Base-by-base conservation (phyloP, 768 basidiomycete species). In the Russula lepida region DNA sequence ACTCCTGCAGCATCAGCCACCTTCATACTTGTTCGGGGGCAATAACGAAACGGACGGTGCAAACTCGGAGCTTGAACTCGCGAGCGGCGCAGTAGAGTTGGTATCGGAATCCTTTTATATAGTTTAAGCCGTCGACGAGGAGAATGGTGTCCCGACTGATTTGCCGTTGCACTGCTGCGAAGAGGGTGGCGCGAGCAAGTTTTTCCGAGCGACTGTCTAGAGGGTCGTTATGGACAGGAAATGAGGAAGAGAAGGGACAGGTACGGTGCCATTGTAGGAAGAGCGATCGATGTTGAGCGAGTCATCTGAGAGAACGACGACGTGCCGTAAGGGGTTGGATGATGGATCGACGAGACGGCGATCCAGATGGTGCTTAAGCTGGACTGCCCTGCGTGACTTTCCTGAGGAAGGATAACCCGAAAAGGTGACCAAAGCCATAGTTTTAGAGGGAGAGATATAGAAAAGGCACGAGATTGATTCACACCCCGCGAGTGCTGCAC, bases 21-120 rank as follows among this genome's bases (percentile, higher is more conserved):
- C 44, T 17, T 4, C n/a, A 23, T 7, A 49, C 21, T 17, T 12
- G 23, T 32, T n/a, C 0, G 48, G 46, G 46, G 30, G 48, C 54
- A 25, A 39, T 27, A 28, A 35, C 17, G 60, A 68, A 67, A 77
- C 83, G 67, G 66, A 97, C 95, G 49, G 97, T 98, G 72, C 89
- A 92, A 5, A 88, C 84, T 35, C 95, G 78, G 28, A 92, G 77
- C 67, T 87, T 88, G 66, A 85, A 80, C 70, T 99, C 97, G 54
- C 93, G 77, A 5, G 94, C 95, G 1, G 92, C 91, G 69, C 95
- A 98, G 71, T 98, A 97, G 76, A 99, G 85, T 72, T 99, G 97
- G 73, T 99, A 99, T 32, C 97, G 85, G 71, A 93, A 97, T 12
- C 95, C 95, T 71, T 99, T 98, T 79, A 98, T 98, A 74, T 99